Evolutionary conservation across 75 land plant species (phyloP).

Genomic region (Cryptomeria japonica): DNA sequence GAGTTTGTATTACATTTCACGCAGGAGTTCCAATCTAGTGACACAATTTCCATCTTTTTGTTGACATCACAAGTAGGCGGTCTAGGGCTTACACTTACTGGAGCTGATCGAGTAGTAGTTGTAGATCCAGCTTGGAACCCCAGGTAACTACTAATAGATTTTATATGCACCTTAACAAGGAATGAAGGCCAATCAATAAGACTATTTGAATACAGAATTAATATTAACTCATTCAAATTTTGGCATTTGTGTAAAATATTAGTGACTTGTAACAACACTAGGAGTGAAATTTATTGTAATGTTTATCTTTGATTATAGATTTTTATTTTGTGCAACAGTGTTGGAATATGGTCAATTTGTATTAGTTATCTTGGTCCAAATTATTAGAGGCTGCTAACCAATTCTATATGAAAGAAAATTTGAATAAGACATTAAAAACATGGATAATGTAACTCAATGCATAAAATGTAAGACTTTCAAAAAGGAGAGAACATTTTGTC

Average conservation of each 20-base stretch:
- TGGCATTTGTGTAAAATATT: not conserved
- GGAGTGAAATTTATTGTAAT: not conserved
- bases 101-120: slow-evolving; percentile 97
- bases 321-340: not conserved
- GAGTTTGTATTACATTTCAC: not conserved
- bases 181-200: not conserved
- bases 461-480: too few relatives aligned
- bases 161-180: not conserved
- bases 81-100: slow-evolving; percentile 94
- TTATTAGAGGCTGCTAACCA: not conserved
- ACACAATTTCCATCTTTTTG: slow-evolving; percentile 73
- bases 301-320: not conserved
- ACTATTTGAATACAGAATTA: not conserved
- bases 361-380: not conserved
- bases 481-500: too few relatives aligned
- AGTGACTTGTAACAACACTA: not conserved
- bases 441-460: too few relatives aligned
- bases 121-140: slow-evolving; percentile 99
- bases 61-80: slow-evolving; percentile 99
- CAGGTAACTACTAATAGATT: slow-evolving; percentile 40
- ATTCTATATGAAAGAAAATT: too few relatives aligned
- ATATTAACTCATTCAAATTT: not conserved
- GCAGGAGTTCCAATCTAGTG: slow-evolving; percentile 92
- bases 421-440: too few relatives aligned
- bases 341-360: not conserved